Evolutionary conservation across 148 eudicot species (phyloP).

Genomic region (Persicaria tinctoria): DNA sequence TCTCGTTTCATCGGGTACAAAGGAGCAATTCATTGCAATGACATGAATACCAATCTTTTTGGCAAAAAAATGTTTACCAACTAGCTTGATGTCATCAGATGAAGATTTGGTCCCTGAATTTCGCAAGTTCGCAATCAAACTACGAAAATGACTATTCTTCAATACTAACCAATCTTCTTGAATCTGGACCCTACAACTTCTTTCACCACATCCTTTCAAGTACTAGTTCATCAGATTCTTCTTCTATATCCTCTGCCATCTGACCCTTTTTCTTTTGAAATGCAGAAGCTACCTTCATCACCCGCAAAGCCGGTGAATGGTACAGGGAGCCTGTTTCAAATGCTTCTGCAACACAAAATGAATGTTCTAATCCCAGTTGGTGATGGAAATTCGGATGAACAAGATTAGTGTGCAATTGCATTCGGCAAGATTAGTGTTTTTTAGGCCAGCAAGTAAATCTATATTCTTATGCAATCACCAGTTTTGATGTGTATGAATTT

Average conservation of each 20-base stretch:
- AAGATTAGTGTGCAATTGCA: too few relatives aligned
- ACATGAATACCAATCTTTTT: too few relatives aligned
- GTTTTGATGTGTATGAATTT: slow-evolving; percentile 3
- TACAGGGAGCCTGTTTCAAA: slow-evolving; percentile 59
- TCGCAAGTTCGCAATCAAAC: too few relatives aligned
- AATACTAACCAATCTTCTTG: too few relatives aligned
- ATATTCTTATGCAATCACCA: neutral
- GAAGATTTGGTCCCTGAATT: too few relatives aligned
- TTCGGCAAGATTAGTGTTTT: neutral
- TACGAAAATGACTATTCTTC: too few relatives aligned
- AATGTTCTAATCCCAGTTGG: neutral
- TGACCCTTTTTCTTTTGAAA: neutral
- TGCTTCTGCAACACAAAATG: slow-evolving; percentile 10
- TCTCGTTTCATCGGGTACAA: too few relatives aligned
- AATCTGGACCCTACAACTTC: too few relatives aligned
- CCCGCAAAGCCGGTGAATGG: slow-evolving; percentile 68
- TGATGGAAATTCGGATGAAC: neutral
- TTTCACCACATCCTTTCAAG: too few relatives aligned
- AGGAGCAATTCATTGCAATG: too few relatives aligned
- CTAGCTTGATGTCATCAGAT: too few relatives aligned
- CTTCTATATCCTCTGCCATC: neutral
- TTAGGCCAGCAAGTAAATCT: neutral
- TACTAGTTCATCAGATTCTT: neutral
- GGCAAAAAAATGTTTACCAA: too few relatives aligned
- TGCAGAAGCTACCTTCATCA: slow-evolving; percentile 93